phyloP scores from a whole-genome alignment of 2,329 filamentous ascomycete species.

The Fusarium sp. region DNA sequence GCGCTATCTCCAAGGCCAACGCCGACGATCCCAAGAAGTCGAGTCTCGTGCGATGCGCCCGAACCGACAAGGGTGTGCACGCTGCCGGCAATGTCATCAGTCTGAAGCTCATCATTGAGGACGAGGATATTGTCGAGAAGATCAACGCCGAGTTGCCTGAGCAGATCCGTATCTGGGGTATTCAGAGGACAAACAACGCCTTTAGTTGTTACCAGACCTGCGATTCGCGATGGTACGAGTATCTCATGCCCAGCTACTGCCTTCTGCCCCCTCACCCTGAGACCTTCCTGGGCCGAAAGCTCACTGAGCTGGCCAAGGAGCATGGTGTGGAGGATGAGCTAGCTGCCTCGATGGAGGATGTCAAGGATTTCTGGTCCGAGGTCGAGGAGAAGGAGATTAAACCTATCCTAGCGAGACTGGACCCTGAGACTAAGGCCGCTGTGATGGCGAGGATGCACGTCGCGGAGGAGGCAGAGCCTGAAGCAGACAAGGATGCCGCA shows the following conservation, averaged over 20 bases:
- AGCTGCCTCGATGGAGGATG: conserved; percentile 74
- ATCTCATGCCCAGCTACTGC: conserved; percentile 91
- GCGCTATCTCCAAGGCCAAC: conserved; percentile 95
- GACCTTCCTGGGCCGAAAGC: conserved; percentile 81
- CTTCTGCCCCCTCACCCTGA: conserved; percentile 91
- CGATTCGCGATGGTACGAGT: conserved; percentile 97
- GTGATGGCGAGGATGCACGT: conserved; percentile 69
- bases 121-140: conserved; percentile 83
- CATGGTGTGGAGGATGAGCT: conserved; percentile 75
- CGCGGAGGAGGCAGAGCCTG: conserved; percentile 43
- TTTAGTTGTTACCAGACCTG: conserved; percentile 96
- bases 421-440: conserved; percentile 67
- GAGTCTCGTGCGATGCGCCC: conserved; percentile 88
- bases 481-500: conserved; percentile 37
- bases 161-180: conserved; percentile 95
- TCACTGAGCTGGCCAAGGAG: conserved; percentile 79
- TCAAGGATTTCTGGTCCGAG: conserved; percentile 80
- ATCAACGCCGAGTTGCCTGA: conserved; percentile 86
- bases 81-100: conserved; percentile 95
- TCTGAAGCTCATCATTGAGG: conserved; percentile 93
- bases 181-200: conserved; percentile 84
- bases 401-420: conserved; percentile 68
- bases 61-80: conserved; percentile 97
- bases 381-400: conserved; percentile 83
- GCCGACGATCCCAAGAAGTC: conserved; percentile 97